Conservation (phyloP, 2,329 filamentous ascomycete species). For the Alternaria panax region DNA sequence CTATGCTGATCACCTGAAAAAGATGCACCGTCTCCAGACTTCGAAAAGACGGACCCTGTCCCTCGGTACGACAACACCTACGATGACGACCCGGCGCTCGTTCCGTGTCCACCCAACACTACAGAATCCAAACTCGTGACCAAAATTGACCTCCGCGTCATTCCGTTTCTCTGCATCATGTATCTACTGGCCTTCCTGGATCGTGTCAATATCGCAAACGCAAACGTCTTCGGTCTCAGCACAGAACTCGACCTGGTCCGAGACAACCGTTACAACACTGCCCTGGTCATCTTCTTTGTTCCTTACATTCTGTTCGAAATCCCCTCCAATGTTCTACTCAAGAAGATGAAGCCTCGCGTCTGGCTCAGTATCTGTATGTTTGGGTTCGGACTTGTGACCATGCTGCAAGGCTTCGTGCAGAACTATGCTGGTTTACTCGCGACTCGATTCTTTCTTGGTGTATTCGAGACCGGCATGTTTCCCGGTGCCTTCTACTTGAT, state of each 20-base stretch:
- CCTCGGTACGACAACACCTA: conserved; percentile 45
- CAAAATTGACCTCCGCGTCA: conserved; percentile 57
- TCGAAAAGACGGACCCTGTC: conserved; percentile 21
- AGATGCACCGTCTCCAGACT: conserved; percentile 24
- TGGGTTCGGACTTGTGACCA: conserved; percentile 70
- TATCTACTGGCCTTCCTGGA: conserved; percentile 61
- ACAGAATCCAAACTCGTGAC: conserved; percentile 57
- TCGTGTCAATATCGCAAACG: conserved; percentile 62
- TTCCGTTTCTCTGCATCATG: conserved; percentile 60
- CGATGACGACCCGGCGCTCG: conserved; percentile 49
- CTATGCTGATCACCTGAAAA: conserved; percentile 27
- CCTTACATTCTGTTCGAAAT: conserved; percentile 63
- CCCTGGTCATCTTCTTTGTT: conserved; percentile 63
- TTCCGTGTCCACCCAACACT: conserved; percentile 57
- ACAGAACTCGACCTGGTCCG: conserved; percentile 54
- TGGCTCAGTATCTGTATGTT: conserved; percentile 83
- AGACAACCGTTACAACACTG: conserved; percentile 58
- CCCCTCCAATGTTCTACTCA: conserved; percentile 61
- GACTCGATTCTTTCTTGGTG: conserved; percentile 82
- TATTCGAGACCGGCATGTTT: conserved; percentile 65
- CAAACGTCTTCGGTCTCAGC: conserved; percentile 60
- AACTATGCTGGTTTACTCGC: conserved; percentile 80
- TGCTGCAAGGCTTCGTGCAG: conserved; percentile 77
- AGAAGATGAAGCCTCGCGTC: conserved; percentile 60
- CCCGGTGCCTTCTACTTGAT: conserved; percentile 68